These are phyloP conservation scores for Talaromyces sp. DNA, from an alignment of 2,329 filamentous ascomycete species.

Conservation along the genomic window DNA sequence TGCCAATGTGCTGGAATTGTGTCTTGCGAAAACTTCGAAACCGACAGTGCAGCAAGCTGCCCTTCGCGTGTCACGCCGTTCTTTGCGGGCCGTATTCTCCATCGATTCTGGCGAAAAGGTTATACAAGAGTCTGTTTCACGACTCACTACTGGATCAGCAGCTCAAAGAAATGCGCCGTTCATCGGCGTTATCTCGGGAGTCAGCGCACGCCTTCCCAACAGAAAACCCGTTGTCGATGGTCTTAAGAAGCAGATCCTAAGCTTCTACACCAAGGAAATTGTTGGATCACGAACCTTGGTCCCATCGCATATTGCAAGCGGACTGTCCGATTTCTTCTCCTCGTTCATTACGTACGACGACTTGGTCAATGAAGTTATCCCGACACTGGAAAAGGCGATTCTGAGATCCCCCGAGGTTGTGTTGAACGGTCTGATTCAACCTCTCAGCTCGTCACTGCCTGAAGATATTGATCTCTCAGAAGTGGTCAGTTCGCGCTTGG, in stretches of 20 bases:
- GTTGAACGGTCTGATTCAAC: slow-evolving; percentile 69
- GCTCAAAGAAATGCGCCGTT: slow-evolving; percentile 68
- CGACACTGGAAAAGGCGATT: slow-evolving; percentile 81
- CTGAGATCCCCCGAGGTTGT: slow-evolving; percentile 87
- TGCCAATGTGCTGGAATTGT: slow-evolving; percentile 72
- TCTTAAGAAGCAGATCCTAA: slow-evolving; percentile 67
- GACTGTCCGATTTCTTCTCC: slow-evolving; percentile 75
- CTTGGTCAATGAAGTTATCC: slow-evolving; percentile 68
- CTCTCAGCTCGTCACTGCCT: slow-evolving; percentile 67
- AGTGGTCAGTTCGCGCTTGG: slow-evolving; percentile 63
- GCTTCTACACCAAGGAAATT: slow-evolving; percentile 81
- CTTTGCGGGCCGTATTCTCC: slow-evolving; percentile 68
- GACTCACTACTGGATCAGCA: slow-evolving; percentile 65
- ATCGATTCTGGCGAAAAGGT: slow-evolving; percentile 55
- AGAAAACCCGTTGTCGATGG: slow-evolving; percentile 59
- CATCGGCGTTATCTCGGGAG: slow-evolving; percentile 81
- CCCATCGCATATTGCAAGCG: slow-evolving; percentile 65
- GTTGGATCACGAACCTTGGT: slow-evolving; percentile 70
- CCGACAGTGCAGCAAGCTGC: slow-evolving; percentile 66
- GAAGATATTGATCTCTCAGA: slow-evolving; percentile 70
- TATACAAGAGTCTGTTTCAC: slow-evolving; percentile 58
- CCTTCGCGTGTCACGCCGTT: slow-evolving; percentile 71
- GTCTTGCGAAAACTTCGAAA: slow-evolving; percentile 62
- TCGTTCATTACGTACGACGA: slow-evolving; percentile 70
- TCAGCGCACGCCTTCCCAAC: slow-evolving; percentile 66